Base-by-base conservation (phyloP, 306 rosid species). In the Acacia melanoxylon region DNA sequence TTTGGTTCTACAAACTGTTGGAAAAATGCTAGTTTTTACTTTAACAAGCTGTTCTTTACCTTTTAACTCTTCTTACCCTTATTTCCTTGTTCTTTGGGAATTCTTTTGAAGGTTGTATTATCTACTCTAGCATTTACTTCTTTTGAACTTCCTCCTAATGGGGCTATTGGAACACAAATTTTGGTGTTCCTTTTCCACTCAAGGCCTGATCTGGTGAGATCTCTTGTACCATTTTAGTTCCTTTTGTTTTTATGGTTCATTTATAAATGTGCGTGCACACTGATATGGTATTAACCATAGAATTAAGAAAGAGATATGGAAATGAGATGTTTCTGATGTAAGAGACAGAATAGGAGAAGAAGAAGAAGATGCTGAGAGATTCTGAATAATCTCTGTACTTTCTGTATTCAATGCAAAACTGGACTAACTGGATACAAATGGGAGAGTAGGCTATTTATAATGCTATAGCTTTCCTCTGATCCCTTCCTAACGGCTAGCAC, bases 111-210 rank as follows among this genome's bases (percentile, higher is more conserved):
- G 93, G 95, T 89, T 37, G 75, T 88, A 72, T 80, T 91, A 78
- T 91, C 90, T 80, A 91, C 95, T 71, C 85, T 89, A 25, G 91
- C 93, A 85, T 91, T 91, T 86, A 91, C 93, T 37, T 90, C 93
- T 46, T 91, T 91, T 78, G 95, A 91, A 81, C 95, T 91, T 81
- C 93, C 95, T 69, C 91, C 93, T 49, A 91, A 91, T 80, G 91
- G 90, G 76, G 93, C 95, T 46, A 82, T 89, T 81, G 95, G 95
- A 81, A 91, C 95, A 82, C 80, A 51, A 82, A 85, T 89, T 40
- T 76, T 91, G 89, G 87, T 83, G 78, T 91, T 89, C 78, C 91
- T 91, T 77, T 91, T 91, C 80, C 89, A 91, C 80, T 89, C 95
- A 20, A 85, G 91, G 83, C 66, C 95, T 83, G 93, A 91, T 83